Conservation (phyloP, 2,329 filamentous ascomycete species). For the Ophiognomonia clavigignenti-juglandacearum region DNA sequence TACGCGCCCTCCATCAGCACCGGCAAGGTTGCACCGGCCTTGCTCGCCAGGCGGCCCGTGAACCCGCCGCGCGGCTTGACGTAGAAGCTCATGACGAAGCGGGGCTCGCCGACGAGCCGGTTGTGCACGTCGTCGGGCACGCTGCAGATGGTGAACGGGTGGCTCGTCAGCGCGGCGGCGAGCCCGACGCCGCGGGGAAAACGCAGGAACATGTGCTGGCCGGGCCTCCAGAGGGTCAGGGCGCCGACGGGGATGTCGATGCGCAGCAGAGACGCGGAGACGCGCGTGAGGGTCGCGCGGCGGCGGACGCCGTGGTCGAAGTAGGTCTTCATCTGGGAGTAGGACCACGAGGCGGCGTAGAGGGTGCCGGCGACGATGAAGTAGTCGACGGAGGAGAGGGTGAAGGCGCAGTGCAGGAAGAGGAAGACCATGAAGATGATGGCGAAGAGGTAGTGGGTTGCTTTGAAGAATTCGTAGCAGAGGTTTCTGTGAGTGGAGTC, state of each 20-base stretch:
- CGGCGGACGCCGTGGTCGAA: slow-evolving; percentile 7
- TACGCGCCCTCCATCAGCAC: slow-evolving; percentile 8
- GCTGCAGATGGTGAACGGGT: slow-evolving; percentile 18
- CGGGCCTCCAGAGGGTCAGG: slow-evolving; percentile 2
- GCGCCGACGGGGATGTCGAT: slow-evolving; percentile 5
- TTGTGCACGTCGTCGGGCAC: slow-evolving; percentile 2
- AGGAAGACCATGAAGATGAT: slow-evolving; percentile 8
- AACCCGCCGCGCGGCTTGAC: slow-evolving; percentile 7
- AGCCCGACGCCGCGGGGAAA: slow-evolving; percentile 11
- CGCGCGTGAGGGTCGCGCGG: slow-evolving; percentile 1
- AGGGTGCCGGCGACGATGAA: slow-evolving; percentile 5
- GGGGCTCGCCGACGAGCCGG: not conserved
- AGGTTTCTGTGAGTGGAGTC: not conserved
- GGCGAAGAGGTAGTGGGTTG: slow-evolving; percentile 5
- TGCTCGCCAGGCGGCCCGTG: slow-evolving; percentile 2
- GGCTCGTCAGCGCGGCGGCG: slow-evolving; percentile 14
- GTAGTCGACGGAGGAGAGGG: slow-evolving; percentile 3
- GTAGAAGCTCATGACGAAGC: slow-evolving; percentile 2
- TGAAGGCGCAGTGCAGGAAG: slow-evolving; percentile 7
- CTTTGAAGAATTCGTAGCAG: slow-evolving; percentile 9
- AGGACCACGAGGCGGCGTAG: slow-evolving; percentile 5
- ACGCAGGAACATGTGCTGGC: slow-evolving; percentile 14
- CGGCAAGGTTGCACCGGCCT: not conserved
- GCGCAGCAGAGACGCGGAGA: not conserved
- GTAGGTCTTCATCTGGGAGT: slow-evolving; percentile 7